A percentile compares a stretch with the other conserved stretches of the same genome.
These are phyloP conservation scores for Escovopsis sp. DNA, from an alignment of 2,329 filamentous ascomycete genomes.

Conservation along the genomic window DNA sequence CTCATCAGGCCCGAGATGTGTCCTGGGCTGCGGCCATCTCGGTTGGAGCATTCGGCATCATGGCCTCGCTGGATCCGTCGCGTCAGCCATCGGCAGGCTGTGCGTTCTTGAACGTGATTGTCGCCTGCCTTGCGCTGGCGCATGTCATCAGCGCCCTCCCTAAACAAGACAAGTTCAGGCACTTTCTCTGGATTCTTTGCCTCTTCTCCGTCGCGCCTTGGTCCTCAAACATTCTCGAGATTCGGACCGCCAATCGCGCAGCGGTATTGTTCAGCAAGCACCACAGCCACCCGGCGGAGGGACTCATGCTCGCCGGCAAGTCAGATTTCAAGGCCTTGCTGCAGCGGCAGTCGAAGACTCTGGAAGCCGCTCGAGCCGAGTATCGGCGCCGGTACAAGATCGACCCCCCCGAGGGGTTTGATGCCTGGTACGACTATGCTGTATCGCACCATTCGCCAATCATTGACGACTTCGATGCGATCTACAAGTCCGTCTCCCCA, in stretches of 20 bases:
- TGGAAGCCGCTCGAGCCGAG: slow-evolving; percentile 23
- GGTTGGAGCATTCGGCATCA: slow-evolving; percentile 18
- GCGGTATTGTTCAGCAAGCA: slow-evolving; percentile 3
- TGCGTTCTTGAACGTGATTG: slow-evolving; percentile 13
- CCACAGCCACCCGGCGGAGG: slow-evolving; percentile 21
- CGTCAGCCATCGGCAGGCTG: slow-evolving; percentile 13
- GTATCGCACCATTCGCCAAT: slow-evolving; percentile 44
- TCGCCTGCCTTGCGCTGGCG: slow-evolving; percentile 16
- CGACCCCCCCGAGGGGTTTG: slow-evolving; percentile 62
- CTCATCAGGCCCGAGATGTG: slow-evolving; percentile 14
- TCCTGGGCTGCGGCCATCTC: slow-evolving; percentile 18
- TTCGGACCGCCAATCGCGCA: slow-evolving; percentile 8
- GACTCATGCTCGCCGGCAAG: slow-evolving; percentile 15
- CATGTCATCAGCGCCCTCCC: slow-evolving; percentile 20
- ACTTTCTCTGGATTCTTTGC: slow-evolving; percentile 17
- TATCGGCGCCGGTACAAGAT: slow-evolving; percentile 35
- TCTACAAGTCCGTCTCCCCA: slow-evolving; percentile 24
- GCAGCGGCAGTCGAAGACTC: slow-evolving; percentile 22
- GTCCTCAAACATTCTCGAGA: slow-evolving; percentile 13
- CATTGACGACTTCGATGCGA: slow-evolving; percentile 54
- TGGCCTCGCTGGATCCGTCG: slow-evolving; percentile 15
- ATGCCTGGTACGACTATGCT: slow-evolving; percentile 67
- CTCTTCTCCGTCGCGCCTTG: slow-evolving; percentile 18
- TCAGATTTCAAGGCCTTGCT: slow-evolving; percentile 17
- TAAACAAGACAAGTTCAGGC: slow-evolving; percentile 13